Conservation (phyloP, 306 rosid genomes). For the Medicago ruthenica region DNA sequence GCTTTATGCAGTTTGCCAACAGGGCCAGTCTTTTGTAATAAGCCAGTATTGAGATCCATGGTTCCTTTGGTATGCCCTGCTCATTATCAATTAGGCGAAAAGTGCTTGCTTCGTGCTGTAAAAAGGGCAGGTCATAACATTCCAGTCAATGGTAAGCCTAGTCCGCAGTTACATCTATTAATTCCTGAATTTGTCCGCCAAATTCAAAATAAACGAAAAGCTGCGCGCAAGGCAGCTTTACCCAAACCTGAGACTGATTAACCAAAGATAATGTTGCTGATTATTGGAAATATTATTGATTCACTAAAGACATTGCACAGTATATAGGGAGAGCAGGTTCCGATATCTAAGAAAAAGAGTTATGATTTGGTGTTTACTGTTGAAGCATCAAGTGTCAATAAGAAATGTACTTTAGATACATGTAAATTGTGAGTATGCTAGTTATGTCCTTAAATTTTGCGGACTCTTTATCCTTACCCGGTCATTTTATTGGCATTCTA, state of each 20-base stretch:
- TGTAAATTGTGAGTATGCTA: slow-evolving; percentile 41
- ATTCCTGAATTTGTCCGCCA: slow-evolving; percentile 52
- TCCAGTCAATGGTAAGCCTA: slow-evolving; percentile 49
- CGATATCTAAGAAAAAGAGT: slow-evolving; percentile 39
- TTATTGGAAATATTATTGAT: slow-evolving; percentile 32
- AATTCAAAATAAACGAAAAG: slow-evolving; percentile 56
- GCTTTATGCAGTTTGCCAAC: slow-evolving; percentile 51
- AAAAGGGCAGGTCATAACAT: slow-evolving; percentile 49
- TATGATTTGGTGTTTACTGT: slow-evolving; percentile 45
- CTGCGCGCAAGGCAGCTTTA: slow-evolving; percentile 37
- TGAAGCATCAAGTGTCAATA: slow-evolving; percentile 40
- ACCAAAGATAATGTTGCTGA: slow-evolving; percentile 40
- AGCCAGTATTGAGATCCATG: slow-evolving; percentile 55
- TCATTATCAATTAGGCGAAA: slow-evolving; percentile 56
- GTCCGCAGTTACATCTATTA: slow-evolving; percentile 46
- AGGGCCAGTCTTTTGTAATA: slow-evolving; percentile 56
- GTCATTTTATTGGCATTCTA: slow-evolving; percentile 17
- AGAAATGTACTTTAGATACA: slow-evolving; percentile 25
- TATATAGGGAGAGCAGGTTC: slow-evolving; percentile 47
- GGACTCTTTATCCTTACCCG: slow-evolving; percentile 2
- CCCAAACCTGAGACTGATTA: slow-evolving; percentile 43
- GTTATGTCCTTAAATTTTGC: slow-evolving; percentile 17
- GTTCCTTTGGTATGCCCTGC: slow-evolving; percentile 53
- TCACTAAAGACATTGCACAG: slow-evolving; percentile 49
- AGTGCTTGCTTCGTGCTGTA: slow-evolving; percentile 54